phyloP scores from a whole-genome alignment of 2,329 filamentous ascomycete genomes.

The Calonectria multiphialidica region DNA sequence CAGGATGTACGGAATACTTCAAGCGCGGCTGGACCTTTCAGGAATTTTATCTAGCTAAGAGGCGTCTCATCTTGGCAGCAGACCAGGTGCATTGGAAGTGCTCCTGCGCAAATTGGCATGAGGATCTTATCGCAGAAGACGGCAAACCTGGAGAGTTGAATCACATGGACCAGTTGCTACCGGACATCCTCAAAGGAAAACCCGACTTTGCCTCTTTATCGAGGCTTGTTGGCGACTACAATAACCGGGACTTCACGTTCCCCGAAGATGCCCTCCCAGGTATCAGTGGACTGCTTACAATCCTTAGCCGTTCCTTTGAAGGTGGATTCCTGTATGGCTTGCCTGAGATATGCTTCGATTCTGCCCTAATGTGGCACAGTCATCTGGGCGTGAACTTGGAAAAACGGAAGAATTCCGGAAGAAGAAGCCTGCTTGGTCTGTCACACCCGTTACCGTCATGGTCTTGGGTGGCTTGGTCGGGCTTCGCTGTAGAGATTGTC shows the following conservation, averaged over 20 bases:
- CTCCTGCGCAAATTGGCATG: slow-evolving; percentile 18
- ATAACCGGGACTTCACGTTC: too few relatives aligned
- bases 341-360: too few relatives aligned
- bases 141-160: too few relatives aligned
- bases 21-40: slow-evolving; percentile 27
- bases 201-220: too few relatives aligned
- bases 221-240: too few relatives aligned
- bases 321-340: background rate
- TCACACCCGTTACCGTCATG: background rate
- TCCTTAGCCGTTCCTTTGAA: background rate
- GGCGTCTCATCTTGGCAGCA: background rate
- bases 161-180: too few relatives aligned
- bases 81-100: slow-evolving; percentile 24
- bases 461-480: background rate
- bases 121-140: background rate
- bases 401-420: background rate
- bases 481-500: background rate
- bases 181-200: too few relatives aligned
- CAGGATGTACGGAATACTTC: slow-evolving; percentile 4
- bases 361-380: too few relatives aligned
- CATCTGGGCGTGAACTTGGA: background rate
- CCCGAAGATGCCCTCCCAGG: background rate
- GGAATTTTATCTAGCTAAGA: slow-evolving; percentile 4
- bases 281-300: background rate
- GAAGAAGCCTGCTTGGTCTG: background rate